Conservation (phyloP, 169 alveolate species). For the Ichthyophthirius multifiliis region DNA sequence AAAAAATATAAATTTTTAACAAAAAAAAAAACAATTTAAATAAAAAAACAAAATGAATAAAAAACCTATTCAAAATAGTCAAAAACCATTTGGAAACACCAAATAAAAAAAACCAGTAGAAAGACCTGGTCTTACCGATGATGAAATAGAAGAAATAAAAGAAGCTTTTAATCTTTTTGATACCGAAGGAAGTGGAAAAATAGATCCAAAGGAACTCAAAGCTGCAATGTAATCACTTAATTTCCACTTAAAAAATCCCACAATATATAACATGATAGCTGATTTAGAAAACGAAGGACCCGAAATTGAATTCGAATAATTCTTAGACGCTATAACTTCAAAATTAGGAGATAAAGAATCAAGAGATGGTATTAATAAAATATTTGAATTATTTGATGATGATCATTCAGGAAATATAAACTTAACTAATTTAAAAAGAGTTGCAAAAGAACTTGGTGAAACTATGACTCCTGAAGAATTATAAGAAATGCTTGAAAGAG, state of each 20-base stretch:
- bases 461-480: conserved; percentile 81
- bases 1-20: too few species aligned
- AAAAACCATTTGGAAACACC: not conserved
- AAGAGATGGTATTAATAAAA: conserved; percentile 73
- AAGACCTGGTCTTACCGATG: conserved; percentile 94
- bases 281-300: conserved; percentile 73
- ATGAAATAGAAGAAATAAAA: conserved; percentile 98
- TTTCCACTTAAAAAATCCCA: conserved; percentile 77
- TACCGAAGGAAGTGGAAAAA: conserved; percentile 68
- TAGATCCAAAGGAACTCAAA: conserved; percentile 82
- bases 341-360: conserved; percentile 79
- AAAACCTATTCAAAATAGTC: too few species aligned
- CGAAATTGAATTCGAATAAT: conserved; percentile 80
- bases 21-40: too few species aligned
- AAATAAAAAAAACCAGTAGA: conserved; percentile 20
- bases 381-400: conserved; percentile 75
- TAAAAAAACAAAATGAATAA: too few species aligned
- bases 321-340: conserved; percentile 79
- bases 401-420: conserved; percentile 62
- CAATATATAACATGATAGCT: conserved; percentile 76
- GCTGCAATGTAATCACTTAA: conserved; percentile 78
- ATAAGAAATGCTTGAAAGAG: conserved; percentile 74
- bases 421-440: conserved; percentile 74
- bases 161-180: conserved; percentile 95
- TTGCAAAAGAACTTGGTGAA: conserved; percentile 75